Percentiles rank a stretch among this genome's conserved stretches.
phyloP scores from a whole-genome alignment of 495 filamentous ascomycete species.

The Cudoniella acicularis region DNA sequence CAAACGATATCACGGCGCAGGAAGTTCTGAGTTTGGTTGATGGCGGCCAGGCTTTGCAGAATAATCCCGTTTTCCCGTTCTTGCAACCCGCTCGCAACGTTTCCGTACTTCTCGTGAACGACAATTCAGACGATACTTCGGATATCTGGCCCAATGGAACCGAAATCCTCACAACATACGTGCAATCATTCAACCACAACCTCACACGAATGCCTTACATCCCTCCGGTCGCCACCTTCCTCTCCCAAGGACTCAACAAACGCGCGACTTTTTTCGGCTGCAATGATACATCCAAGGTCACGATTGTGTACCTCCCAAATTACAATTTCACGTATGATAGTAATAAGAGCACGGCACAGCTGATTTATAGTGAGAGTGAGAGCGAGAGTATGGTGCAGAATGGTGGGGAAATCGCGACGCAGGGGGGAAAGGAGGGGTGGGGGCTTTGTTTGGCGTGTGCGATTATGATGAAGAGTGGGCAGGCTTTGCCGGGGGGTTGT shows the following conservation, averaged over 20 bases:
- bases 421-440: slow-evolving; percentile 29
- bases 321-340: slow-evolving; percentile 31
- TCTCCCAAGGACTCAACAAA: slow-evolving; percentile 36
- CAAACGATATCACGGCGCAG: slow-evolving; percentile 29
- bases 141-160: slow-evolving; percentile 41
- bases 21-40: slow-evolving; percentile 32
- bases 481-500: slow-evolving; percentile 29
- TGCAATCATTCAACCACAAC: slow-evolving; percentile 28
- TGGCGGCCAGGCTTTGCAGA: slow-evolving; percentile 41
- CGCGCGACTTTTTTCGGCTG: slow-evolving; percentile 45
- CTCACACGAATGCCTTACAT: slow-evolving; percentile 38
- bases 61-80: slow-evolving; percentile 44
- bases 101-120: slow-evolving; percentile 42
- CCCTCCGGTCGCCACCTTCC: slow-evolving; percentile 31
- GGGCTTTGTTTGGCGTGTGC: slow-evolving; percentile 40
- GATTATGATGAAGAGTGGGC: slow-evolving; percentile 34
- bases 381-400: slow-evolving; percentile 39
- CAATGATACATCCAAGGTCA: slow-evolving; percentile 27
- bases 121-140: slow-evolving; percentile 40
- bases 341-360: slow-evolving; percentile 29
- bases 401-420: slow-evolving; percentile 33
- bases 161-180: slow-evolving; percentile 37
- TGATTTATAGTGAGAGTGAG: slow-evolving; percentile 34
- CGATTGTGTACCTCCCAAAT: slow-evolving; percentile 44
- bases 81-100: slow-evolving; percentile 36